These are phyloP conservation scores for Moricandia arvensis DNA, from an alignment of 345 rosid species.

Conservation along the genomic window DNA sequence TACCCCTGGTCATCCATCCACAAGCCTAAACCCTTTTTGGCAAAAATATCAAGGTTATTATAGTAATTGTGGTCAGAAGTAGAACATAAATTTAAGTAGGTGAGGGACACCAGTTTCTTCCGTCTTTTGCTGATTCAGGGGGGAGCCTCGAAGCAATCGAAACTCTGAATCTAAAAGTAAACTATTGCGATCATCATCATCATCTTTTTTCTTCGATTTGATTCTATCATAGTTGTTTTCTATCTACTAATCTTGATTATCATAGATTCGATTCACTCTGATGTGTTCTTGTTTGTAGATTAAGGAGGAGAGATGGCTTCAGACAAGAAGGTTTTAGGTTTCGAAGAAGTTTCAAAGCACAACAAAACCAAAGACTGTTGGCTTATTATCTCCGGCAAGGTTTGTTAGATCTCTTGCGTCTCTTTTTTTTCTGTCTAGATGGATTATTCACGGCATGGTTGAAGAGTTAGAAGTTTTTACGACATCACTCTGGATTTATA, in stretches of 20 bases:
- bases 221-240: not conserved
- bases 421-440: not conserved
- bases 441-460: not conserved
- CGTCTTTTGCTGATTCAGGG: slow-evolving; percentile 10
- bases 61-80: not conserved
- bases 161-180: slow-evolving; percentile 15
- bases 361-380: not conserved
- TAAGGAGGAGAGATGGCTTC: not conserved
- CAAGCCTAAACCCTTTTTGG: not conserved
- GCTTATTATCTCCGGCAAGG: slow-evolving; percentile 67
- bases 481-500: not conserved
- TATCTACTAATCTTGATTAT: not conserved
- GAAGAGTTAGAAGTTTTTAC: not conserved
- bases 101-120: not conserved
- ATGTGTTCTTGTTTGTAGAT: not conserved
- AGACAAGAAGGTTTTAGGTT: not conserved
- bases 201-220: not conserved
- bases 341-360: not conserved
- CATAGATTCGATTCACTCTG: not conserved
- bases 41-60: not conserved
- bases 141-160: slow-evolving; percentile 12
- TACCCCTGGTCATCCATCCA: slow-evolving; percentile 17
- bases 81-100: slow-evolving; percentile 19
- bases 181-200: not conserved
- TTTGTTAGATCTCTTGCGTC: slow-evolving; percentile 49